phyloP scores from a whole-genome alignment of 2,329 filamentous ascomycete species.

The Botrytis aclada region DNA sequence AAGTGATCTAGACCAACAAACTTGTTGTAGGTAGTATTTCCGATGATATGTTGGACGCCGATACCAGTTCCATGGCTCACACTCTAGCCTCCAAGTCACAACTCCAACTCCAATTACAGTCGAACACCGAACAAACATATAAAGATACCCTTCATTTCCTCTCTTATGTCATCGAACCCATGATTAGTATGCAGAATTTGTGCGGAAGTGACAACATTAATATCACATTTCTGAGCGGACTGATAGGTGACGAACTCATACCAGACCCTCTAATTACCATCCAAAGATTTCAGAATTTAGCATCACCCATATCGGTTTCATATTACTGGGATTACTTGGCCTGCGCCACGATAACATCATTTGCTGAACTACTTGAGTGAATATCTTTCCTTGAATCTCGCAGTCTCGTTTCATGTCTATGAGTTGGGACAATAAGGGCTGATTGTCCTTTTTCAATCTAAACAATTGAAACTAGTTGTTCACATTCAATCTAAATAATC shows the following conservation, averaged over 20 bases:
- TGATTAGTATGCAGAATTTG: slow-evolving; percentile 39
- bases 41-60: not conserved
- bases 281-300: accelerated
- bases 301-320: not conserved
- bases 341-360: not conserved
- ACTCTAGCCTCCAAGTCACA: slow-evolving; percentile 40
- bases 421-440: not conserved
- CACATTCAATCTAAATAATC: not conserved
- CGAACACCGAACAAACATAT: slow-evolving; percentile 32
- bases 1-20: not conserved
- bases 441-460: not conserved
- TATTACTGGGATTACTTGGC: not conserved
- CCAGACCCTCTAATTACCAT: not conserved
- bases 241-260: not conserved
- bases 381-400: not conserved
- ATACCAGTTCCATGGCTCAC: not conserved
- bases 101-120: slow-evolving; percentile 11
- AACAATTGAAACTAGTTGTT: too few relatives aligned
- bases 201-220: not conserved
- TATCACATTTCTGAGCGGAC: not conserved
- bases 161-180: slow-evolving; percentile 63
- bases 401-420: not conserved
- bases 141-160: slow-evolving; percentile 73
- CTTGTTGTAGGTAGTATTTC: not conserved
- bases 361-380: not conserved